phyloP scores from a whole-genome alignment of 2,329 filamentous ascomycete genomes.

The Pseudocercospora vitis region DNA sequence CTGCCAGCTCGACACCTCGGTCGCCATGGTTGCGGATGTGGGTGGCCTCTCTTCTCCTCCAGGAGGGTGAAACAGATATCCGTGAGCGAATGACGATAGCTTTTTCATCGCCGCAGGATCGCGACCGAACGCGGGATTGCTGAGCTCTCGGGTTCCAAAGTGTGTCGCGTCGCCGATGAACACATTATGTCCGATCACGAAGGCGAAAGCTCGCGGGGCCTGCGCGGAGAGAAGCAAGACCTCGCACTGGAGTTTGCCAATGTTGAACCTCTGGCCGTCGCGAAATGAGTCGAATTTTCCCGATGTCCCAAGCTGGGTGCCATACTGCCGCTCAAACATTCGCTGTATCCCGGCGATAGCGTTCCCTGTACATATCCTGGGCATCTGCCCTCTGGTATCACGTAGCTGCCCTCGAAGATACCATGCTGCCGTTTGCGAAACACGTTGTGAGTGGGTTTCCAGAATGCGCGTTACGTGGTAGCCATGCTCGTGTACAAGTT shows the following conservation, averaged over 20 bases:
- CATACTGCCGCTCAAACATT: slow-evolving; percentile 53
- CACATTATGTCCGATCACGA: slow-evolving; percentile 52
- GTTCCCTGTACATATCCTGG: slow-evolving; percentile 57
- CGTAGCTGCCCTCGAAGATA: slow-evolving; percentile 56
- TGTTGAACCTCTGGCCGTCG: slow-evolving; percentile 54
- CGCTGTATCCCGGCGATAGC: slow-evolving; percentile 55
- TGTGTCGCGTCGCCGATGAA: slow-evolving; percentile 35
- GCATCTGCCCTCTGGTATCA: slow-evolving; percentile 38
- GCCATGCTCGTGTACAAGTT: slow-evolving; percentile 44
- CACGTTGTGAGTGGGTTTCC: slow-evolving; percentile 63
- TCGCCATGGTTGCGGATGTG: slow-evolving; percentile 15
- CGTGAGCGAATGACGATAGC: slow-evolving; percentile 7
- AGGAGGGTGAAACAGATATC: slow-evolving; percentile 14
- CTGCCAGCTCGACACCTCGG: slow-evolving; percentile 19
- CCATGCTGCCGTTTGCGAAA: slow-evolving; percentile 60
- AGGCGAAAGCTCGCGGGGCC: slow-evolving; percentile 59
- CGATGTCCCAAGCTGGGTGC: slow-evolving; percentile 48
- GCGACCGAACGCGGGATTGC: slow-evolving; percentile 5
- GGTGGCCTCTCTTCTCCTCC: slow-evolving; percentile 4
- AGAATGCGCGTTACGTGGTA: slow-evolving; percentile 57
- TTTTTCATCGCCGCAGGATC: slow-evolving; percentile 10
- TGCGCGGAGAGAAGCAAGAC: slow-evolving; percentile 58
- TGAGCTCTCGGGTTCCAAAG: neutral
- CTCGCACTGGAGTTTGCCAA: slow-evolving; percentile 50
- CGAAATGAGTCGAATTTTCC: slow-evolving; percentile 56